phyloP scores from a whole-genome alignment of 139 green algal species.

The Astrephomene gubernaculifera region DNA sequence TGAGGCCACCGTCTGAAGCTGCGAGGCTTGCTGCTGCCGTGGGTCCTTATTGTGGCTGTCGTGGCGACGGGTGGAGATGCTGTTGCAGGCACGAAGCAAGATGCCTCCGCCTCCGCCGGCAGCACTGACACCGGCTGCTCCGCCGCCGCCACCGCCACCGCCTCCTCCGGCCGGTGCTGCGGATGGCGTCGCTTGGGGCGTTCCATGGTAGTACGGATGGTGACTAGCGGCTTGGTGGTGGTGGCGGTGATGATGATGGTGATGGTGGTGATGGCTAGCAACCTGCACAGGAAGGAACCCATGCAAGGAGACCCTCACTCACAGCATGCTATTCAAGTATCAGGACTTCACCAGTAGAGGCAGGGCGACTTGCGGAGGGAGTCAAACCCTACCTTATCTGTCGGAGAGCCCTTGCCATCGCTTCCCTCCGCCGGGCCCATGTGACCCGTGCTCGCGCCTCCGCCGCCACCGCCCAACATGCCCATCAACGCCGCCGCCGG shows the following conservation, averaged over 20 bases:
- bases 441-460: slow-evolving; percentile 35
- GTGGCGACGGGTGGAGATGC: too few relatives aligned
- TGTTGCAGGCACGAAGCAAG: too few relatives aligned
- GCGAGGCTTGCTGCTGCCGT: not conserved
- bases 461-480: slow-evolving; percentile 29
- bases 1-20: not conserved
- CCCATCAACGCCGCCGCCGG: slow-evolving; percentile 39
- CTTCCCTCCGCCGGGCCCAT: not conserved
- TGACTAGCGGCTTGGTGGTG: not conserved
- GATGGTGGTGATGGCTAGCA: slow-evolving; percentile 18
- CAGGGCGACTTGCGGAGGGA: too few relatives aligned
- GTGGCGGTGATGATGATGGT: slow-evolving; percentile 11
- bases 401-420: slow-evolving; percentile 31
- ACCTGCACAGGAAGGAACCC: not conserved
- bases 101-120: too few relatives aligned
- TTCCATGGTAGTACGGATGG: too few relatives aligned
- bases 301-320: too few relatives aligned
- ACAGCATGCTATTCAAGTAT: too few relatives aligned
- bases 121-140: not conserved
- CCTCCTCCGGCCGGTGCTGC: not conserved
- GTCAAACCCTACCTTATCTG: slow-evolving; percentile 17
- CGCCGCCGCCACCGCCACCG: not conserved
- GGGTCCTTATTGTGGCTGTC: not conserved
- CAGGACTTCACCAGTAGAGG: too few relatives aligned
- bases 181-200: too few relatives aligned